phyloP scores from a whole-genome alignment of 2,329 filamentous ascomycete genomes.

The Aspergillus flavus region DNA sequence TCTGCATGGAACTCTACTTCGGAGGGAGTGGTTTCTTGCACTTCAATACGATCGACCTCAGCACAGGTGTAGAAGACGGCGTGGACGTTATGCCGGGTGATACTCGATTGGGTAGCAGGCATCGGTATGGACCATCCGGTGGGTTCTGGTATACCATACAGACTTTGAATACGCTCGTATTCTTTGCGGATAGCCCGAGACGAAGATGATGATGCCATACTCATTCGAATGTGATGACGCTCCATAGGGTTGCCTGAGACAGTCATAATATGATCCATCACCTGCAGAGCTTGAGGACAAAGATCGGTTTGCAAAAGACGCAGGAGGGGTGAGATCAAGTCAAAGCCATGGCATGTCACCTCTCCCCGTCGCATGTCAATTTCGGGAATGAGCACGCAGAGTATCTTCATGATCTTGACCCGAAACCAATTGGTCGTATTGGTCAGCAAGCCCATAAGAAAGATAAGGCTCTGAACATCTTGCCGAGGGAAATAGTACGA shows the following conservation, averaged over 20 bases:
- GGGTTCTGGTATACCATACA: slow-evolving; percentile 95
- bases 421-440: slow-evolving; percentile 91
- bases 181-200: slow-evolving; percentile 87
- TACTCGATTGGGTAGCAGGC: slow-evolving; percentile 83
- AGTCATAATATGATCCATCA: slow-evolving; percentile 92
- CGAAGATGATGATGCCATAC: slow-evolving; percentile 82
- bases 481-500: slow-evolving; percentile 78
- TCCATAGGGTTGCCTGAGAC: slow-evolving; percentile 92
- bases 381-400: slow-evolving; percentile 81
- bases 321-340: slow-evolving; percentile 89
- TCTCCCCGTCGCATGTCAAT: slow-evolving; percentile 92
- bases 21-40: slow-evolving; percentile 68
- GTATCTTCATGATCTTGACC: slow-evolving; percentile 85
- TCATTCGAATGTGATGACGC: slow-evolving; percentile 94
- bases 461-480: slow-evolving; percentile 84
- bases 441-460: slow-evolving; percentile 86
- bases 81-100: slow-evolving; percentile 89
- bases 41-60: slow-evolving; percentile 62
- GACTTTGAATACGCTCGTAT: slow-evolving; percentile 88
- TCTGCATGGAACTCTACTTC: slow-evolving; percentile 93
- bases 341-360: slow-evolving; percentile 86
- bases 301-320: slow-evolving; percentile 89
- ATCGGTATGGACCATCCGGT: slow-evolving; percentile 96
- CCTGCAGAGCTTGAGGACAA: slow-evolving; percentile 87
- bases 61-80: slow-evolving; percentile 95